These are phyloP conservation scores for Vaccinium myrtillus DNA, from an alignment of 148 eudicot species.

Conservation along the genomic window DNA sequence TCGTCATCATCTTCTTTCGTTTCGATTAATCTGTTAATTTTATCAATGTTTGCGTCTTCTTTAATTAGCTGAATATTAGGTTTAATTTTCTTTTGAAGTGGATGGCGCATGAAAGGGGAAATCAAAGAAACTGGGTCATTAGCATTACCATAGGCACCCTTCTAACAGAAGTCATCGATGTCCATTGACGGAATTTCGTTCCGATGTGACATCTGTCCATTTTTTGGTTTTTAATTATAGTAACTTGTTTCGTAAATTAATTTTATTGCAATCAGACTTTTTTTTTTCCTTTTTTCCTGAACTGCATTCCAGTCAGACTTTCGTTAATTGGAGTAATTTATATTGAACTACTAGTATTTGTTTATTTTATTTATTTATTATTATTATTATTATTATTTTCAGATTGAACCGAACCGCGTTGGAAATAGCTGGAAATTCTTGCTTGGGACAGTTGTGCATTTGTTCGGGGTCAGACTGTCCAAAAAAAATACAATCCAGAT, in stretches of 20 bases:
- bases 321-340: too few relatives aligned
- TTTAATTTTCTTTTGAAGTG: neutral
- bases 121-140: neutral
- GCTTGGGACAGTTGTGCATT: conserved; percentile 26
- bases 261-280: neutral
- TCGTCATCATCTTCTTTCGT: neutral
- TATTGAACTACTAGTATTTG: neutral
- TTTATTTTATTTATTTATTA: neutral
- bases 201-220: neutral
- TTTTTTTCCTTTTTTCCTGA: neutral
- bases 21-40: neutral
- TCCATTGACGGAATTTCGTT: neutral
- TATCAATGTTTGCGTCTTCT: neutral
- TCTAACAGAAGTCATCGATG: neutral
- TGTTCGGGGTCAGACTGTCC: conserved; percentile 1
- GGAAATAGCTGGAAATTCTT: conserved; percentile 23
- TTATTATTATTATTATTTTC: neutral
- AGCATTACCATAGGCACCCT: neutral
- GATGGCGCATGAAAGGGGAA: neutral
- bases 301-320: neutral
- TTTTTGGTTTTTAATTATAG: neutral
- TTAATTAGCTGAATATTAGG: neutral
- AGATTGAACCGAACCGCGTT: conserved; percentile 12
- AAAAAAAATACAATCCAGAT: neutral
- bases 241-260: neutral